Conservation (phyloP, 192 early-diverging fungal genomes). For the Gonapodya prolifera region DNA sequence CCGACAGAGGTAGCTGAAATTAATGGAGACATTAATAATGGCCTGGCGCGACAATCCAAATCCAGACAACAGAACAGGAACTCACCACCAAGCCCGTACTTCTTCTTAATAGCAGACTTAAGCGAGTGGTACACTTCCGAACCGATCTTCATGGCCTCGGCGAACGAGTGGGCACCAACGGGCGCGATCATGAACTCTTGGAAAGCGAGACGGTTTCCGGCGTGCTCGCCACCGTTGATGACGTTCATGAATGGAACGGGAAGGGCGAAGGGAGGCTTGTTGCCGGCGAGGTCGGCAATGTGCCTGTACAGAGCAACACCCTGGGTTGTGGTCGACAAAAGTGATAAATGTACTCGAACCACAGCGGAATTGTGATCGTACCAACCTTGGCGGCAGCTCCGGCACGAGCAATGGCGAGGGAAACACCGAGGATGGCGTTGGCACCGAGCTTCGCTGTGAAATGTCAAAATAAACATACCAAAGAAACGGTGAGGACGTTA, state of each 20-base stretch:
- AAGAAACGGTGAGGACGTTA: background rate
- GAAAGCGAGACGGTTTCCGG: constrained; percentile 99
- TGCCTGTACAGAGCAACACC: constrained; percentile 89
- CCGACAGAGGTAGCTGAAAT: constrained; percentile 85
- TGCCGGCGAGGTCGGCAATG: constrained; percentile 76
- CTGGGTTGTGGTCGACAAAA: constrained; percentile 12
- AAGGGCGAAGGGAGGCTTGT: constrained; percentile 75
- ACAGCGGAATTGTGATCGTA: no score
- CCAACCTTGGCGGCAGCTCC: constrained; percentile 73
- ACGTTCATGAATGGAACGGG: constrained; percentile 98
- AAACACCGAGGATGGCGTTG: constrained; percentile 98
- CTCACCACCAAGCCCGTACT: constrained; percentile 88
- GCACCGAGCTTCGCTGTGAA: constrained; percentile 68
- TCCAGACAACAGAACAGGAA: background rate
- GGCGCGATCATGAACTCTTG: constrained; percentile 99
- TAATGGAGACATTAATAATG: background rate
- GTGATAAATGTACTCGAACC: background rate
- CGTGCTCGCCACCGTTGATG: constrained; percentile 98
- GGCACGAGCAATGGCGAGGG: constrained; percentile 88
- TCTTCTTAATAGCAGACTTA: constrained; percentile 94
- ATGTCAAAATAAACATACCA: background rate
- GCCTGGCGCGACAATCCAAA: background rate
- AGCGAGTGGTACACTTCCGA: constrained; percentile 94
- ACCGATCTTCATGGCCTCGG: constrained; percentile 96
- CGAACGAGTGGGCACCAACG: constrained; percentile 80